Conservation (phyloP, 768 basidiomycete species). For the Porpolomopsis calyptriformis region DNA sequence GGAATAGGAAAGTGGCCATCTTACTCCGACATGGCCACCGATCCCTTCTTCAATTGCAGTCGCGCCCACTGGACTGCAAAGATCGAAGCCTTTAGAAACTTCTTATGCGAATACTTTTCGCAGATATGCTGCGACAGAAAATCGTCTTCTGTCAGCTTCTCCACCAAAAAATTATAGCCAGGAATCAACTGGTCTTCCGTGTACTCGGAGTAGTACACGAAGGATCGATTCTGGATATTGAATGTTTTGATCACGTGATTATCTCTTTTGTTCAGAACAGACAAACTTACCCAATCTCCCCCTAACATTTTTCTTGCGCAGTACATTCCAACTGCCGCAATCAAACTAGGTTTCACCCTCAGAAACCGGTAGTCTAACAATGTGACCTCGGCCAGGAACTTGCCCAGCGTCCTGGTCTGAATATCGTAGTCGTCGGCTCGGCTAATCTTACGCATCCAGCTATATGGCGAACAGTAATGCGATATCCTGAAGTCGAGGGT, state of each 20-base stretch:
- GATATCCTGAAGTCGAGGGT: constrained; percentile 93
- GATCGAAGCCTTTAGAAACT: constrained; percentile 85
- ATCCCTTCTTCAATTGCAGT: constrained; percentile 34
- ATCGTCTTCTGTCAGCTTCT: constrained; percentile 68
- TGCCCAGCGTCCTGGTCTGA: constrained; percentile 93
- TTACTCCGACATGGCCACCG: constrained; percentile 38
- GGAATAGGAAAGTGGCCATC: neutral
- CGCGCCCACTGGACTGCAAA: constrained; percentile 72
- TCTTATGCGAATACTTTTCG: constrained; percentile 96
- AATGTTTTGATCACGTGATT: constrained; percentile 19
- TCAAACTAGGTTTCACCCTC: constrained; percentile 82
- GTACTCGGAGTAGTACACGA: constrained; percentile 87
- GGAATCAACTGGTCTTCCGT: constrained; percentile 79
- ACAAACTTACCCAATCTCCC: constrained; percentile 82
- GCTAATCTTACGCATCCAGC: constrained; percentile 97
- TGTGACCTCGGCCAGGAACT: constrained; percentile 95
- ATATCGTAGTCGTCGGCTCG: constrained; percentile 98
- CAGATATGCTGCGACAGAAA: constrained; percentile 83
- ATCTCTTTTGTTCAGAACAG: constrained; percentile 11
- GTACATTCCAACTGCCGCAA: constrained; percentile 98
- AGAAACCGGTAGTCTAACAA: constrained; percentile 88
- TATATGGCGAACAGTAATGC: constrained; percentile 97
- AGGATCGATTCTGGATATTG: constrained; percentile 64
- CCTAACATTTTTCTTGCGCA: constrained; percentile 88
- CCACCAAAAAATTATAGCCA: constrained; percentile 73